Evolutionary conservation across 129 eudicot genomes (phyloP), one percentile per base, ranked within the genome.

Genomic region (Helianthus tuberosus): DNA sequence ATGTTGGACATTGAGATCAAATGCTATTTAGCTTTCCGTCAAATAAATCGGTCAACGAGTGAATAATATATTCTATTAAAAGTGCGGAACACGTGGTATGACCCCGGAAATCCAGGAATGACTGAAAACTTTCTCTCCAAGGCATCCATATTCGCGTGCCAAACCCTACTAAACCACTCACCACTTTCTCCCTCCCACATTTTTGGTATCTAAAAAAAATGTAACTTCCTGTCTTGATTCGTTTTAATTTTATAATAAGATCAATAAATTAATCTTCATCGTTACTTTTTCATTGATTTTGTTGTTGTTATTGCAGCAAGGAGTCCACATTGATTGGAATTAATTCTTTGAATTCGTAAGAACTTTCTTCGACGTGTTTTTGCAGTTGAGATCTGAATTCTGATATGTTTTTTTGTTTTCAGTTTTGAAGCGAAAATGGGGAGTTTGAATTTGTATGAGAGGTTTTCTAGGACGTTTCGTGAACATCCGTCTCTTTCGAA

Each of bases 401-500:
- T 74, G 69, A 61, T 61, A 60, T 60, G 11, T 16, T 50, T 64
- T 64, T 75, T 64, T 75, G 62, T 63, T 39, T 32, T 36, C 57
- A 9, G 23, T 68, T 60, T 64, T 43, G 76, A 81, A 55, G 55
- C 66, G 39, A 69, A 73, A 47, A 88, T 87, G 98, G 70, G 80
- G 71, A 79, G 60, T 27, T 62, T 79, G 79, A 73, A 79, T 66
- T 54, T 81, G 51, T 84, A 80, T 74, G 89, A 83, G 66, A 83
- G 86, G 63, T 71, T 85, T 73, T 93, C 96, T 11, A 76, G 87
- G 76, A 81, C 86, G 35, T 88, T 88, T 86, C 82, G 84, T 52
- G 85, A 88, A 11, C 63, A 81, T 86, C 85, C 93, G 46, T 79
- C 85, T 43, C 81, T 90, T 69, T 79, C 90, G 35, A 81, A 86